A percentile compares a stretch with the other conserved stretches of the same genome.
Evolutionary conservation across 169 alveolate genomes (phyloP).

Genomic region (Perkinsus olseni): DNA sequence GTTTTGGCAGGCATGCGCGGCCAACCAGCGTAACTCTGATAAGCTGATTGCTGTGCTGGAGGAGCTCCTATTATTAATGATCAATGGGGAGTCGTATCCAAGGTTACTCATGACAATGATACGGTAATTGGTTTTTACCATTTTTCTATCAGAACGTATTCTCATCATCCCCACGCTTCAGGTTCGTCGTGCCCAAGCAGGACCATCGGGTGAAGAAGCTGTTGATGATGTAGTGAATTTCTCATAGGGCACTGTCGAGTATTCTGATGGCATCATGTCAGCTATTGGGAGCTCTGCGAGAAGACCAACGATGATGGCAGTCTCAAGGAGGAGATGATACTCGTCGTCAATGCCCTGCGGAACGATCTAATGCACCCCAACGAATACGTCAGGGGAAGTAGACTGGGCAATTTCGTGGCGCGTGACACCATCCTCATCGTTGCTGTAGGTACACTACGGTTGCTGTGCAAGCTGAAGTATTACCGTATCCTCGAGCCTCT

Average conservation of each 20-base stretch:
- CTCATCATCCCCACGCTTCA: not conserved
- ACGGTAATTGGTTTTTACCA: not conserved
- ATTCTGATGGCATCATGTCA: no score
- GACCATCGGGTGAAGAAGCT: conserved; percentile 72
- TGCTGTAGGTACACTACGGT: conserved; percentile 56
- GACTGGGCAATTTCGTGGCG: not conserved
- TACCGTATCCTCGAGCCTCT: conserved; percentile 75
- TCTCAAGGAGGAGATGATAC: conserved; percentile 83
- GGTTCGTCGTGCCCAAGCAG: conserved; percentile 29
- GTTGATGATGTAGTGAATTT: conserved; percentile 61
- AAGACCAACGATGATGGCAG: conserved; percentile 79
- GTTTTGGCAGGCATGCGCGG: not conserved
- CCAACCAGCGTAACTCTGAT: conserved; percentile 4
- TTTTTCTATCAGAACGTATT: not conserved
- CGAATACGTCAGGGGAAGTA: conserved; percentile 80
- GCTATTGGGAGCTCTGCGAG: conserved; percentile 78
- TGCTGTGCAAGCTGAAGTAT: conserved; percentile 67
- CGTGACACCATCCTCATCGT: no score
- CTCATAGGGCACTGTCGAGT: no score
- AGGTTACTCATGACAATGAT: conserved; percentile 33
- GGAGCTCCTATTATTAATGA: conserved; percentile 28
- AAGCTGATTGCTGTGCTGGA: conserved; percentile 22
- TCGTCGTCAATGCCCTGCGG: conserved; percentile 73
- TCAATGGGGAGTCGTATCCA: conserved; percentile 29
- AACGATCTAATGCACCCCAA: conserved; percentile 82